phyloP scores from a whole-genome alignment of 2,329 filamentous ascomycete species.

The Pseudogymnoascus sp. region DNA sequence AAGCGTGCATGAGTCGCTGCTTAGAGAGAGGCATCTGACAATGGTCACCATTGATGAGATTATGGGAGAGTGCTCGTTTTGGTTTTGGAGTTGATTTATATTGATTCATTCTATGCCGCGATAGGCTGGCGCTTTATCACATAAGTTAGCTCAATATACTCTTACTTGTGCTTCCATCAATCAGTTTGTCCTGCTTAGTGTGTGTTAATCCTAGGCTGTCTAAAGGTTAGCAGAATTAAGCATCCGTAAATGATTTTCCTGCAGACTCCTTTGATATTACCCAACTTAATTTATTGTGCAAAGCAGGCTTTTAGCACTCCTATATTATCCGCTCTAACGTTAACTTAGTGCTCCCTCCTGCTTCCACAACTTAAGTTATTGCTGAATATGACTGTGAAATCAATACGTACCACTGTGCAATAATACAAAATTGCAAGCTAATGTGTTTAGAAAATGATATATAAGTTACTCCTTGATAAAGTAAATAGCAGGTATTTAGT shows the following conservation, averaged over 20 bases:
- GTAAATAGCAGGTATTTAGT: no score
- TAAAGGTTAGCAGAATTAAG: background rate
- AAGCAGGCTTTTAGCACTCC: no score
- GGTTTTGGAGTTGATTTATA: background rate
- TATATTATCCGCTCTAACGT: no score
- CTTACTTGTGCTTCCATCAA: background rate
- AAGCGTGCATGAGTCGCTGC: background rate
- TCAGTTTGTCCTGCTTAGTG: background rate
- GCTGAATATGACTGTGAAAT: no score
- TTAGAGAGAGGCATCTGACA: background rate
- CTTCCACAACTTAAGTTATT: no score
- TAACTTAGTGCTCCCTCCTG: no score
- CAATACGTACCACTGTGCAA: no score
- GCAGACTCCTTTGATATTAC: background rate
- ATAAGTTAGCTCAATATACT: background rate
- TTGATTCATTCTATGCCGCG: background rate
- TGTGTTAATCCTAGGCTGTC: background rate
- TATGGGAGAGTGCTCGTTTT: background rate
- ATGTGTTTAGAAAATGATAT: no score
- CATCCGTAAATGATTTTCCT: background rate
- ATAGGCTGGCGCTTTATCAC: background rate
- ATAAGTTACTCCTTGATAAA: no score
- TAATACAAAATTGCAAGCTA: no score
- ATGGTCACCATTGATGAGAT: background rate
- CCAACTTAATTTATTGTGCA: background rate